phyloP scores from a whole-genome alignment of 2,329 filamentous ascomycete species.

The Hypomyces rosellus region DNA sequence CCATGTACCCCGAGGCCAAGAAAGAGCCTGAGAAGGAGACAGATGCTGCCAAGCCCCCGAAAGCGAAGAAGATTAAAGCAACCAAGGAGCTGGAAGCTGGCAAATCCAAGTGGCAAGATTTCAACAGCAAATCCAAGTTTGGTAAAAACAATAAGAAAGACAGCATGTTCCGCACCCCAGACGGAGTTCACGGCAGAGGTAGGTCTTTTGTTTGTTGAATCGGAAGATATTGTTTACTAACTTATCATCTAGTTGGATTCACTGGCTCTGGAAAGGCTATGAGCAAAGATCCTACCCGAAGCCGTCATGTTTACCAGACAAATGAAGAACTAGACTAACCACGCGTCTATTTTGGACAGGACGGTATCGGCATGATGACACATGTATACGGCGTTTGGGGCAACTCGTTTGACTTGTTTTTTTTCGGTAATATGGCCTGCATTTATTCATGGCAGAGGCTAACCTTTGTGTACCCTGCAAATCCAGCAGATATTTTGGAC shows the following conservation, averaged over 20 bases:
- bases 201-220: slow-evolving; percentile 20
- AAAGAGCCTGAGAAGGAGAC: slow-evolving; percentile 56
- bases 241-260: slow-evolving; percentile 68
- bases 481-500: slow-evolving; percentile 11
- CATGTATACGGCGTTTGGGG: slow-evolving; percentile 16
- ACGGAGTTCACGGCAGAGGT: slow-evolving; percentile 83
- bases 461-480: slow-evolving; percentile 26
- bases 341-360: slow-evolving; percentile 21
- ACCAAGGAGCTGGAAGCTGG: slow-evolving; percentile 85
- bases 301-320: slow-evolving; percentile 77
- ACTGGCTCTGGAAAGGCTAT: slow-evolving; percentile 92
- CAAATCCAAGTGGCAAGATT: slow-evolving; percentile 94
- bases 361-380: slow-evolving; percentile 8
- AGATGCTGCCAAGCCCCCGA: slow-evolving; percentile 63
- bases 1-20: slow-evolving; percentile 55
- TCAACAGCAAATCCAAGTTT: slow-evolving; percentile 69
- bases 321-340: slow-evolving; percentile 65
- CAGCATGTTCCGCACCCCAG: slow-evolving; percentile 93
- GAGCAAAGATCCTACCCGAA: slow-evolving; percentile 82
- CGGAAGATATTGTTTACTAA: slow-evolving; percentile 14
- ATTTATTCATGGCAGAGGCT: slow-evolving; percentile 34
- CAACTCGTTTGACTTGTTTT: slow-evolving; percentile 20
- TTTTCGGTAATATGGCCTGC: slow-evolving; percentile 30
- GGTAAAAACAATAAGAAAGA: slow-evolving; percentile 71
- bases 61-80: slow-evolving; percentile 85